Evolutionary conservation across 495 filamentous ascomycete genomes (phyloP), one percentile per base, ranked within the genome.

Genomic region (Aspergillus sclerotioniger): DNA sequence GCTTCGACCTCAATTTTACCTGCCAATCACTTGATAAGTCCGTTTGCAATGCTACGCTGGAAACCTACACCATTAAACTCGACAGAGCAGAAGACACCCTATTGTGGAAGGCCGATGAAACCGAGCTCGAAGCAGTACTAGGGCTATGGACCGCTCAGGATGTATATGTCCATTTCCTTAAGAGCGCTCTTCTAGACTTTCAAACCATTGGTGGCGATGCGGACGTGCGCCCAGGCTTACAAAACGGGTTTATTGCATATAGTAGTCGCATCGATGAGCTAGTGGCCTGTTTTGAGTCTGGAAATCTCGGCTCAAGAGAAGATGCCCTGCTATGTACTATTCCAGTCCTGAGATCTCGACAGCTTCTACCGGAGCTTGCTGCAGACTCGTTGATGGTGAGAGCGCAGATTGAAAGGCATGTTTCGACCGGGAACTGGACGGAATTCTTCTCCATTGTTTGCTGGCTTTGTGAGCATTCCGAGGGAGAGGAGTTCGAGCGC

Each of bases 91-190:
- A 68, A 0, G 69, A 71, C 46, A 65, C 68, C 0, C 51, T 69
- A 7, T 53, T 57, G 25, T 76, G 71, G 74, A 59, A 56, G 10
- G 41, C 72, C 1, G 53, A 71, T n/a, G 37, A 33, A 3, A 48
- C 65, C 16, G 59, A 71, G 7, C 54, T 76, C 0, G 74, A 76
- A 45, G 74, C 74, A 0, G 55, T 76, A 5, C 35, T 76, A 3
- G 72, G 74, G 0, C 53, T 75, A 5, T 75, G 71, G 67, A 62
- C 51, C 1, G 75, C 75, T 5, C 75, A 78, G 46, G 73, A 78
- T 32, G 62, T 78, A 8, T 78, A 68, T 28, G 69, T 69, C 0
- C 63, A 68, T 2, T 73, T 78, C 35, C 52, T 75, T 12, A 59
- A 59, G 21, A 25, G 52, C 12, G 62, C 59, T 0, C 45, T 71